These are phyloP conservation scores for Fusarium virguliforme DNA, from an alignment of 2,329 filamentous ascomycete genomes.

Conservation along the genomic window DNA sequence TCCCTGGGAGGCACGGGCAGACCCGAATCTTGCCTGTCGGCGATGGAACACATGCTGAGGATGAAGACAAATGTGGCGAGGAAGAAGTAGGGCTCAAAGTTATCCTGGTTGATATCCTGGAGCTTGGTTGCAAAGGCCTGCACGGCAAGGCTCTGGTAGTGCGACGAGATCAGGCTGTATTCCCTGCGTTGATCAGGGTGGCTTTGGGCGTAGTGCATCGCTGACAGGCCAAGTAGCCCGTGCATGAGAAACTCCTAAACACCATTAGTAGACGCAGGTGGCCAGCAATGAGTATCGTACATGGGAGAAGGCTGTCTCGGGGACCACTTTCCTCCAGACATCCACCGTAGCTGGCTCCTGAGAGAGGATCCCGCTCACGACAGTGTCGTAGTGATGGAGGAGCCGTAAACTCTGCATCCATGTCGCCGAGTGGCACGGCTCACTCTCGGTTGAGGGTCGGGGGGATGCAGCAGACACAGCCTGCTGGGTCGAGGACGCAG, in stretches of 20 bases:
- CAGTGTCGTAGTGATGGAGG: conserved; percentile 37
- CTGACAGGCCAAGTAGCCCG: conserved; percentile 33
- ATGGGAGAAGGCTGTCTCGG: conserved; percentile 30
- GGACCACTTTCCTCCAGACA: conserved; percentile 32
- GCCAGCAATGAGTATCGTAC: conserved; percentile 10
- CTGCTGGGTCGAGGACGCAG: background rate
- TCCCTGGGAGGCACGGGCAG: conserved; percentile 1
- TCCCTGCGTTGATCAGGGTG: conserved; percentile 32
- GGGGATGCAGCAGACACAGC: background rate
- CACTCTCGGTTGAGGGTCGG: background rate
- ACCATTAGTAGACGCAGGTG: too few relatives aligned
- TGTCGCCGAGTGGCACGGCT: conserved; percentile 8
- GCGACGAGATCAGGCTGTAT: conserved; percentile 31
- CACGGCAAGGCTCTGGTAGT: conserved; percentile 36
- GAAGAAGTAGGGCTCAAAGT: conserved; percentile 40
- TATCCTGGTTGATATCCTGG: conserved; percentile 25
- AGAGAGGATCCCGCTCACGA: conserved; percentile 10
- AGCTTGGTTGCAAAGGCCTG: conserved; percentile 27
- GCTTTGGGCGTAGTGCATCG: conserved; percentile 27
- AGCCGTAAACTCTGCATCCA: conserved; percentile 40
- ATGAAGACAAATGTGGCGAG: conserved; percentile 40
- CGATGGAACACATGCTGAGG: conserved; percentile 30
- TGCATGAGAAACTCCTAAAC: conserved; percentile 39
- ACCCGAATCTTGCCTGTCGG: conserved; percentile 15
- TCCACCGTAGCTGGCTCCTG: conserved; percentile 5